A percentile compares a stretch with the other conserved stretches of the same genome.
phyloP scores from a whole-genome alignment of 2,329 filamentous ascomycete species.

The Hymenoscyphus salicellus region DNA sequence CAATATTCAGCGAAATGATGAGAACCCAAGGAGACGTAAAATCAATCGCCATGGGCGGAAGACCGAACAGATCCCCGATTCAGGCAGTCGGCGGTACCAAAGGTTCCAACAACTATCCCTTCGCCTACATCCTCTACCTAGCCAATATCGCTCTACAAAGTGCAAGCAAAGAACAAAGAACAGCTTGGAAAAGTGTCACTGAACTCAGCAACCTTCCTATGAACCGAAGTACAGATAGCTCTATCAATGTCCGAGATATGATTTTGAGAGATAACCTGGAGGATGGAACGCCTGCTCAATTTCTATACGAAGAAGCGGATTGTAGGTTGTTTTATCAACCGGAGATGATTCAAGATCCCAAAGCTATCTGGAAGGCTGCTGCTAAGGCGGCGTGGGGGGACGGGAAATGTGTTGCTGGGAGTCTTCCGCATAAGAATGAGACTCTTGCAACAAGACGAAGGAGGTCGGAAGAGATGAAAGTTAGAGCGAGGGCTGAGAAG shows the following conservation, averaged over 20 bases:
- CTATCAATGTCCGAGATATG: constrained; percentile 44
- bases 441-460: constrained; percentile 14
- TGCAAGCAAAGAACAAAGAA: constrained; percentile 16
- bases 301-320: constrained; percentile 58
- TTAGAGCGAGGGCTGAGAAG: constrained; percentile 13
- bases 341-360: constrained; percentile 49
- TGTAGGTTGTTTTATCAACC: constrained; percentile 59
- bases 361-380: constrained; percentile 49
- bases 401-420: constrained; percentile 35
- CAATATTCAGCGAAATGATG: constrained; percentile 55
- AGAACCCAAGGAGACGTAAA: constrained; percentile 48
- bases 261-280: constrained; percentile 33
- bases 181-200: constrained; percentile 15
- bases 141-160: constrained; percentile 15
- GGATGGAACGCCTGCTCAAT: constrained; percentile 51
- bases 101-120: constrained; percentile 43
- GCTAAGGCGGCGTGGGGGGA: constrained; percentile 41
- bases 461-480: constrained; percentile 20
- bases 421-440: constrained; percentile 15
- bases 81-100: constrained; percentile 63
- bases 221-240: constrained; percentile 33
- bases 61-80: constrained; percentile 52
- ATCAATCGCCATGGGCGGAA: constrained; percentile 57
- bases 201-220: constrained; percentile 18
- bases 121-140: constrained; percentile 19